These are phyloP conservation scores for Aurifilum marmelostoma DNA, from an alignment of 2,329 filamentous ascomycete species.

Conservation along the genomic window DNA sequence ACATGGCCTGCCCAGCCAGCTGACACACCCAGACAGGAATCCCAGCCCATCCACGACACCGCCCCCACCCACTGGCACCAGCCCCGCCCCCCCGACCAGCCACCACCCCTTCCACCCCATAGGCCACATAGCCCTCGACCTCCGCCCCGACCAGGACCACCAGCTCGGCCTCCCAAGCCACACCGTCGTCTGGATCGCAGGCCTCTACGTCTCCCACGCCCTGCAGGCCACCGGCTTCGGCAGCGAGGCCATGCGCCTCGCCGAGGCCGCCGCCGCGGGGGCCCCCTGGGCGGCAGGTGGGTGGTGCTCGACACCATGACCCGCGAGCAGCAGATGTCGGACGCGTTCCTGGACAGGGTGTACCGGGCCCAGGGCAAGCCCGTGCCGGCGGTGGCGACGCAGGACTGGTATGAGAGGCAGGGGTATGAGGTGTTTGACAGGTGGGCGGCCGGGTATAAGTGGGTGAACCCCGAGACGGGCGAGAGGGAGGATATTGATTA, in stretches of 20 bases:
- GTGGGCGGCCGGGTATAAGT: conserved; percentile 22
- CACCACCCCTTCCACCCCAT: conserved; percentile 41
- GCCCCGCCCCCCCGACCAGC: conserved; percentile 38
- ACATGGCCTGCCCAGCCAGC: too few species aligned
- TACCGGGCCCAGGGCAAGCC: conserved; percentile 15
- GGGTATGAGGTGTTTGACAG: conserved; percentile 22
- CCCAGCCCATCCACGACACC: conserved; percentile 40
- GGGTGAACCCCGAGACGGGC: conserved; percentile 22
- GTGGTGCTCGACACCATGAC: conserved; percentile 27
- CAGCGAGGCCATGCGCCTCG: conserved; percentile 22
- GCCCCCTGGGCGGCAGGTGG: conserved; percentile 11
- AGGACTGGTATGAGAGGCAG: conserved; percentile 29
- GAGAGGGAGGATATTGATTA: conserved; percentile 26
- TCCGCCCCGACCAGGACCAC: conserved; percentile 37
- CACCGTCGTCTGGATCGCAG: conserved; percentile 42
- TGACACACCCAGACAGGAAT: conserved; percentile 39
- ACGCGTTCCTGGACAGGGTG: conserved; percentile 16
- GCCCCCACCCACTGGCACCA: conserved; percentile 37
- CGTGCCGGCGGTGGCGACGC: conserved; percentile 15
- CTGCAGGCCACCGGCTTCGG: conserved; percentile 24
- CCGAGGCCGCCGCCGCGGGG: conserved; percentile 16
- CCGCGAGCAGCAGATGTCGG: conserved; percentile 24
- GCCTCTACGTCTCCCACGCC: conserved; percentile 44
- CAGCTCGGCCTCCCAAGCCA: conserved; percentile 36
- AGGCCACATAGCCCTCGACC: conserved; percentile 45